Evolutionary conservation across 2,329 filamentous ascomycete genomes (phyloP), one percentile per base, ranked within the genome.

Genomic region (Alternaria consortialis): DNA sequence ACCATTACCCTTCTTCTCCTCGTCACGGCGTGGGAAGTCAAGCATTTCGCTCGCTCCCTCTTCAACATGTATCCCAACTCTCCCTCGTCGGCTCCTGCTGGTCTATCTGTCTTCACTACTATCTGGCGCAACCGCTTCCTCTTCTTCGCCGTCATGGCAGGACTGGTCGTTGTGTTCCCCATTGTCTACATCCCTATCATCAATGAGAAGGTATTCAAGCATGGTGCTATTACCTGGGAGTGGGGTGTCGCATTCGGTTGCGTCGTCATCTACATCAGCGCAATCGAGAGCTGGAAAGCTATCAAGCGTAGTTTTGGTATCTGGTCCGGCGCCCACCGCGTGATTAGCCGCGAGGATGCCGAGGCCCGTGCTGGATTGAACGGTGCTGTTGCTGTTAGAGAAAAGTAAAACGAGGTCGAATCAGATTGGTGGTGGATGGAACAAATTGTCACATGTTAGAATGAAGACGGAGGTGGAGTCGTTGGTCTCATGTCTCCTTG

Each of bases 1-100:
- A 80, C 80, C 20, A 79, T 83, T 12, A 82, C 81, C 0, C 77
- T 81, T 4, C 70, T 82, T 0, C 76, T 82, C 9, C 80, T 82
- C 23, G 74, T 82, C 65, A 82, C 81, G n/a, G 81, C 81, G 2
- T 82, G 80, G 80, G 81, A 83, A 68, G 80, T 82, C 58, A 83
- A 82, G 64, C 80, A 82, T 59, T 80, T 83, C 36, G 74, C 78
- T 13, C 77, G 79, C 44, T 77, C 75, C 7, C 69, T 83, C 4
- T 83, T 83, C 73, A 81, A 82, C 68, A 78, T 83, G 68, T 79
- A 83, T 48, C 80, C 81, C 2, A 69, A 70, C 51, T 63, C 71
- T 17, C 62, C 70, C 2, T 44, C 53, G 5, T 50, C 37, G 1
- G 62, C 66, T 31, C 74, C 64, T 31, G 74, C 56, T 7, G 70